Base-by-base conservation (phyloP, 2,329 filamentous ascomycete species). In the Aspergillus awamori region DNA sequence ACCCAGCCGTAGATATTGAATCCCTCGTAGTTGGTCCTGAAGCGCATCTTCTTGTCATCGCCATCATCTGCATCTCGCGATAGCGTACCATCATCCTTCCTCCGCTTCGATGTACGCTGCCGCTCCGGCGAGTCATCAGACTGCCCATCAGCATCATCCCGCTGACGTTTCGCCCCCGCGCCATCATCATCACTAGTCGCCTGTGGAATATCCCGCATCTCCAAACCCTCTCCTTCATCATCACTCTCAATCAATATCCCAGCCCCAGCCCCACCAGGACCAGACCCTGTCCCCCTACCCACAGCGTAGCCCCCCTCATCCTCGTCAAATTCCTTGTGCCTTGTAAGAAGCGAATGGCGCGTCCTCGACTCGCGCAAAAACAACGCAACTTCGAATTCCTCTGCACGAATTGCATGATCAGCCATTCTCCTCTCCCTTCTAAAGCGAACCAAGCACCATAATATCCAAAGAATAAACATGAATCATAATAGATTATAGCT, bases 1-100 rank as follows among this genome's bases (percentile, higher is more conserved):
- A 97, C 92, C 68, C 92, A 90, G 10, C 95, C 93, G 78, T 97
- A 96, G 72, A 99, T 97, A 69, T 90, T 91, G 78, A 98, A 98
- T 8, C 95, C 94, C 71, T 98, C 93, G 77, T 98, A 99, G 13
- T 88, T 89, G 26, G 94, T 95, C 63, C 90, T 89, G 81, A 97
- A 86, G 20, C 85, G 86, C 69, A 96, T 80, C 76, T 97, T 98
- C 81, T 99, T 97, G 79, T 97, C 96, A 71, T 96, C 87, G 8
- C 75, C 53, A 64, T 75, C 69, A 4, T 67, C 65, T 20, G 51
- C 58, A 81, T 80, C 74, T 84, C 53, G 45, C 15, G 76, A 56
- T 10, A 77, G 54, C 8, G 28, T 38, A 13, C 60, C 70, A 65
- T 62, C 76, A 72, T 58, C 74, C 72, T 64, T 80, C 73, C 49